These are phyloP conservation scores for Clavulina sp. DNA, from an alignment of 768 basidiomycete genomes.

Conservation along the genomic window DNA sequence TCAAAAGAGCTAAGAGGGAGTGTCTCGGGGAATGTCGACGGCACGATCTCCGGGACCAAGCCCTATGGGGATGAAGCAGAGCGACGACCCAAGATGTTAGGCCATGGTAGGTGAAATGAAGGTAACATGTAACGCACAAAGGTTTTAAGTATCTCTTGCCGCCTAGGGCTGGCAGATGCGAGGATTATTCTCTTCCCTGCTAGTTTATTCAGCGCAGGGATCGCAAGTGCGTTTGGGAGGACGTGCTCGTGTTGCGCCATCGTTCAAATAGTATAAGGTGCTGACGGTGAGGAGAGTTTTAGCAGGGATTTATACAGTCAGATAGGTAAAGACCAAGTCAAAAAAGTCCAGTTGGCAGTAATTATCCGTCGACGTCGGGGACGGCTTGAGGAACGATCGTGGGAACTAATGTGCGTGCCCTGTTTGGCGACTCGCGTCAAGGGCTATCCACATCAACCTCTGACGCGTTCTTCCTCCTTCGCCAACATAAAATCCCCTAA, in stretches of 20 bases:
- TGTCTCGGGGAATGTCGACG: conserved; percentile 69
- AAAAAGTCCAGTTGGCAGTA: neutral
- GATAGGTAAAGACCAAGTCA: no score
- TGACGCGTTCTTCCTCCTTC: no score
- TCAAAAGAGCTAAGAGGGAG: conserved; percentile 49
- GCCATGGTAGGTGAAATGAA: neutral
- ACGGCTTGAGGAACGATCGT: neutral
- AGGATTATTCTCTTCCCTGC: conserved; percentile 61
- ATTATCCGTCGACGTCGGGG: neutral
- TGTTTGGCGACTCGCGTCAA: no score
- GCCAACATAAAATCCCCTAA: no score
- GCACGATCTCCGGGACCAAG: conserved; percentile 48
- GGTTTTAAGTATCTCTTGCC: conserved; percentile 63
- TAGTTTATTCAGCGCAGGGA: conserved; percentile 48
- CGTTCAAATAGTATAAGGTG: conserved; percentile 9
- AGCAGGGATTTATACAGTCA: no score
- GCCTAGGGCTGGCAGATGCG: conserved; percentile 72
- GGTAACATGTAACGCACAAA: conserved; percentile 34
- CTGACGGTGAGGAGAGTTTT: no score
- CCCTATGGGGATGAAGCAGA: conserved; percentile 24
- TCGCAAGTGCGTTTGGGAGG: conserved; percentile 43
- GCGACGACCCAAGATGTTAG: no score
- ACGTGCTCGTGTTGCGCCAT: conserved; percentile 31
- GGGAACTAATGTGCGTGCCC: neutral
- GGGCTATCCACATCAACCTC: no score